Evolutionary conservation across 495 filamentous ascomycete species (phyloP), one percentile per base, ranked within the genome.

Genomic region (Aspergillus sparsus): DNA sequence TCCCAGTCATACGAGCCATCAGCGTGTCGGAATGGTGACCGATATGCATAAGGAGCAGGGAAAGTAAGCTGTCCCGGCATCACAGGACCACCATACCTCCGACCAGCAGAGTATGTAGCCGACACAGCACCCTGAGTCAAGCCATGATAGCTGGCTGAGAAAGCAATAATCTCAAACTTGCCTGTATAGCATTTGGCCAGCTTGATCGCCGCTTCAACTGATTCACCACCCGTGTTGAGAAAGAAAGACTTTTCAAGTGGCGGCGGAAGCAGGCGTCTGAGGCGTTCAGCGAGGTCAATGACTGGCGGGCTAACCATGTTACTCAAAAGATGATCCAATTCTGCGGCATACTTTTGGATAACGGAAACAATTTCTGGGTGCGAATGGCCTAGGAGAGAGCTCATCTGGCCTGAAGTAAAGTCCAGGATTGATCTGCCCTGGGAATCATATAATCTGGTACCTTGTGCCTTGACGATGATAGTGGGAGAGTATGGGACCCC

Each of bases 1-100:
- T 81, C 73, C 83, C 82, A 86, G 65, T 85, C 83, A 44, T 86
- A 82, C 0, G 73, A 74, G 2, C 82, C 79, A 55, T 83, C 78
- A 0, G 70, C 16, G 12, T 73, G 69, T 7, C 77, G 74, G 53
- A 84, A 83, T 0, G 74, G 63, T 0, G 77, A 84, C 0, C 83
- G 76, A 57, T 85, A 86, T 0, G 77, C 74, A 37, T 85, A 80
- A 1, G 82, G 83, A 0, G 80, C 71, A 6, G 82, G 82, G 31
- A 85, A 76, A 44, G 73, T 74, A 12, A 77, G 63, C 54, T 74
- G 71, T 0, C 78, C 77, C 0, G 74, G 71, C 53, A 72, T 69
- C 27, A 34, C 45, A 8, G 70, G 77, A 11, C 49, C 80, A 13
- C 77, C 75, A 0, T 69, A 72, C 33, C 70, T 76, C 6, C 82